A percentile compares a stretch with the other conserved stretches of the same genome.
phyloP scores from a whole-genome alignment of 495 filamentous ascomycete species.

The Chaetomium fimeti region DNA sequence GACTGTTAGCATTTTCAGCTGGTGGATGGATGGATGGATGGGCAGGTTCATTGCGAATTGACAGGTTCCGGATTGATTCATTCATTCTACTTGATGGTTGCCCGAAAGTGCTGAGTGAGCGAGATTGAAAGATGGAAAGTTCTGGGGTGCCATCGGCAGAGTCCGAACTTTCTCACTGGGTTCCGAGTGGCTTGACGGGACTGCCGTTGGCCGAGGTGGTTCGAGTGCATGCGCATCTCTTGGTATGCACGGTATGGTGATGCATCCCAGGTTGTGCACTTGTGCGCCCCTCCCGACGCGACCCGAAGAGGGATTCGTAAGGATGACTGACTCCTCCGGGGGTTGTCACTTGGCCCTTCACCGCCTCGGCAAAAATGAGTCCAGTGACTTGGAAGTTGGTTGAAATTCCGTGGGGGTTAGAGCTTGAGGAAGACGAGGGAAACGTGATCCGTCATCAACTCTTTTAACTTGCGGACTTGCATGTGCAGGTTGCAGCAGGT shows the following conservation, averaged over 20 bases:
- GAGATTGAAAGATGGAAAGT: too few species aligned
- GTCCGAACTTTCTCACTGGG: too few species aligned
- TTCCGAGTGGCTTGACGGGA: too few species aligned
- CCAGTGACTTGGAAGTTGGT: too few species aligned
- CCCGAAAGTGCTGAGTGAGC: too few species aligned
- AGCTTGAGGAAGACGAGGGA: neutral
- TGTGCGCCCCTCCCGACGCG: neutral
- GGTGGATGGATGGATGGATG: neutral
- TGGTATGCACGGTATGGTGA: neutral
- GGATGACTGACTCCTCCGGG: neutral
- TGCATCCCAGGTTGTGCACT: neutral
- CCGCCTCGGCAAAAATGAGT: neutral
- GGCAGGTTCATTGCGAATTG: neutral
- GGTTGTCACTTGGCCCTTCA: neutral
- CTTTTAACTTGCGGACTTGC: neutral
- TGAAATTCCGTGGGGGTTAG: neutral
- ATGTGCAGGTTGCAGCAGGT: neutral
- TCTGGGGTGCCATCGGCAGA: too few species aligned
- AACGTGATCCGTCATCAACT: neutral
- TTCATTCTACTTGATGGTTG: neutral
- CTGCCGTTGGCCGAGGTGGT: too few species aligned
- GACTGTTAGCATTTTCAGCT: slow-evolving; percentile 1
- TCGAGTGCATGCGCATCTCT: too few species aligned
- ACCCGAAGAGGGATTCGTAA: neutral
- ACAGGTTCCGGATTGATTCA: neutral